Evolutionary conservation across 306 rosid genomes (phyloP).

Genomic region (Herpetospermum pedunculosum): DNA sequence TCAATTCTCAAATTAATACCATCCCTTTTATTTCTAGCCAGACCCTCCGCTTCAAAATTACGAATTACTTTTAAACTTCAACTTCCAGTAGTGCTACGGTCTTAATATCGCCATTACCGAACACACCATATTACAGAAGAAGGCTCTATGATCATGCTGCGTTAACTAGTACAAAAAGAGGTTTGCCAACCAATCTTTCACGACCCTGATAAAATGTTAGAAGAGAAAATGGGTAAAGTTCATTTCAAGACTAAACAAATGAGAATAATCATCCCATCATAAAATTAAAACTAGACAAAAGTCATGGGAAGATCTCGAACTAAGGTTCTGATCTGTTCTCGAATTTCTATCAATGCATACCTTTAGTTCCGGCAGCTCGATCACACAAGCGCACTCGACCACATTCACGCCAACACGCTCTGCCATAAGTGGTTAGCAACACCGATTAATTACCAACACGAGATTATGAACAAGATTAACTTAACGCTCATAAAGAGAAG

Average conservation of each 20-base stretch:
- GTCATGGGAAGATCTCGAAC: background rate
- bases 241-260: background rate
- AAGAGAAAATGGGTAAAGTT: background rate
- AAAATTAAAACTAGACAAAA: background rate
- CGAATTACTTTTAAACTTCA: background rate
- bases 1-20: slow-evolving; percentile 16
- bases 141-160: slow-evolving; percentile 31
- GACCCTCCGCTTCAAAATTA: slow-evolving; percentile 7
- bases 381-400: slow-evolving; percentile 90
- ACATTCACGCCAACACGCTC: slow-evolving; percentile 79
- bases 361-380: slow-evolving; percentile 79
- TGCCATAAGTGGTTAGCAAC: slow-evolving; percentile 21
- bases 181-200: slow-evolving; percentile 49
- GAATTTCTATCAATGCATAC: slow-evolving; percentile 17
- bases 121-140: slow-evolving; percentile 3
- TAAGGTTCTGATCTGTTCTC: background rate
- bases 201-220: slow-evolving; percentile 58
- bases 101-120: slow-evolving; percentile 9
- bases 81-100: slow-evolving; percentile 5
- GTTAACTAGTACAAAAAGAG: slow-evolving; percentile 61
- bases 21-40: slow-evolving; percentile 15
- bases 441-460: background rate
- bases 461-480: background rate
- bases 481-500: background rate
- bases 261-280: background rate